Evolutionary conservation across 345 rosid genomes (phyloP), one percentile per base, ranked within the genome.

Genomic region (Nephelium lappaceum): DNA sequence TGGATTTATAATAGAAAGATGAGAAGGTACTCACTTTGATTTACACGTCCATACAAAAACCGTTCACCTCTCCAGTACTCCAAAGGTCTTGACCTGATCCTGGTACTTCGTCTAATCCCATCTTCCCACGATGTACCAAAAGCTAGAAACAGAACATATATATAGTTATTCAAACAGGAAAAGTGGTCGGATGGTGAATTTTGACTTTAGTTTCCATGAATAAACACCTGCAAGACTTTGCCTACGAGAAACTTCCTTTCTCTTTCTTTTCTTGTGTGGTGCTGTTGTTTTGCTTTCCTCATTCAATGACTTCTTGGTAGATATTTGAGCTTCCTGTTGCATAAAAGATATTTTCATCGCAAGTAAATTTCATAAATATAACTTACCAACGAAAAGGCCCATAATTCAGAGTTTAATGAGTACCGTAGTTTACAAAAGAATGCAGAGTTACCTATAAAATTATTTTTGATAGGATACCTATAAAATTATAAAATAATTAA

Each of bases 41-140:
- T 97, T 78, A 96, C 75, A 21, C 99, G 98, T 12, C 98, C 99
- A 69, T 87, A 94, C 68, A 96, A 78, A 81, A 94, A 94, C 77
- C 93, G 85, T 82, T 96, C 99, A n/a, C 98, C 99, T 83, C 81
- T 96, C 99, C 99, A 96, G 78, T 81, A 93, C 83, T 93, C 97
- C 70, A 96, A 88, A 77, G 98, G 98, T 86, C 97, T 91, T 51
- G 99, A 90, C 71, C 74, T 90, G 65, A 94, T 90, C 85, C 99
- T 88, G 49, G 98, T 94, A 87, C 99, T 96, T 79, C 92, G 77
- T 80, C 99, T 87, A 36, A 89, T 77, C 31, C 97, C 97, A 64
- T 78, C 65, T 77, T 82, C 83, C 86, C 86, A 87, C n/a, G 85
- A 70, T 41, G 93, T 87, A 79, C 98, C 99, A 81, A 83, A 86